Base-by-base conservation (phyloP, 768 basidiomycete species). In the Pleurotus sapidus region DNA sequence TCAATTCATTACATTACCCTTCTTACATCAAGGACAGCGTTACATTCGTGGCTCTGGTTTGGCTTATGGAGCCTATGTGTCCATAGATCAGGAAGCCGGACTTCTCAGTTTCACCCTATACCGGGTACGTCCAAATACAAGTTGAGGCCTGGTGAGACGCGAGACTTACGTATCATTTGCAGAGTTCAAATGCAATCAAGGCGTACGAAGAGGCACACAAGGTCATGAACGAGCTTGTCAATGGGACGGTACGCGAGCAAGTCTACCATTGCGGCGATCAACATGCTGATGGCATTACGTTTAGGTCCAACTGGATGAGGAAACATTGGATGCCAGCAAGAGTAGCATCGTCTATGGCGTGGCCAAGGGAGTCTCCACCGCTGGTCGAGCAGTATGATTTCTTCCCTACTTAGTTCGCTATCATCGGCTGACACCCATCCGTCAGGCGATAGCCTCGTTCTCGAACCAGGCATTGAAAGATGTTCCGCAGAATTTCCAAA, bases 11-110 rank as follows among this genome's bases (percentile, higher is more conserved):
- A 40, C 5, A 46, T 24, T 49, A 11, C 5, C 23, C 18, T 0
- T n/a, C 37, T 46, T n/a, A 39, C 17, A 11, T 40, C 2, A 14
- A 17, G 37, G 60, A 1, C 59, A 92, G 89, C 84, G 88, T 23
- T 90, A 88, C 60, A 93, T 99, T 59, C 88, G 97, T 42, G 97
- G 97, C 5, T 88, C 93, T 56, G 97, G 97, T 18, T 74, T 99
- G 34, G 97, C 97, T 4, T 98, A 97, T 62, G 93, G 94, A n/a
- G 93, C 93, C 24, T 84, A 85, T 64, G 77, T 89, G 30, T 78
- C 79, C 0, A 68, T 87, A 30, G 93, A 95, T 63, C 74, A 86
- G 30, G 95, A 97, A 72, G 79, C 87, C 20, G 93, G 93, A 1
- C 71, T 88, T 9, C 72, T 93, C 24, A 84, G 71, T 50, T 95